Percentiles rank a stretch among this genome's conserved stretches.
Evolutionary conservation across 1,139 yeast species (phyloP).

Genomic region (Candida sojae): DNA sequence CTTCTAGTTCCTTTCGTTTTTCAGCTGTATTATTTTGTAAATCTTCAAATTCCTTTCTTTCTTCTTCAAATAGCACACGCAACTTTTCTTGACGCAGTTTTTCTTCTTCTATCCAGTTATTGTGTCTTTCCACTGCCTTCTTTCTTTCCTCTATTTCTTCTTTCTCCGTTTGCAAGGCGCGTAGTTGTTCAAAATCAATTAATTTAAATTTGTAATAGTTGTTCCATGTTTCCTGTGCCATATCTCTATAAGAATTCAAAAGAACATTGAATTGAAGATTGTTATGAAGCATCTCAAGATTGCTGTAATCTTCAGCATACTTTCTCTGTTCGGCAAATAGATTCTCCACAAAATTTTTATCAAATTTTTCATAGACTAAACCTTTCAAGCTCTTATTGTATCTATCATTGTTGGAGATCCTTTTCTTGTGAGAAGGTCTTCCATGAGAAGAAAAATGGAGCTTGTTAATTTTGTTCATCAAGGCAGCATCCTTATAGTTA

Average conservation of each 20-base stretch:
- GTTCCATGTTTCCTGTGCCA: conserved; percentile 43
- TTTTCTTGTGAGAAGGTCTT: conserved; percentile 17
- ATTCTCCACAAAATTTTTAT: conserved; percentile 32
- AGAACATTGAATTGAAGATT: conserved; percentile 44
- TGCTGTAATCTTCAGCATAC: conserved; percentile 39
- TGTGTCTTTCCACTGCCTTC: conserved; percentile 10
- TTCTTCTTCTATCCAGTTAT: conserved; percentile 22
- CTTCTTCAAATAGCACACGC: conserved; percentile 12
- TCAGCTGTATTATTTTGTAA: conserved; percentile 15
- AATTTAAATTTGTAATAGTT: conserved; percentile 40
- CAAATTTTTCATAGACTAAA: conserved; percentile 36
- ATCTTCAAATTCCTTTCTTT: conserved; percentile 16
- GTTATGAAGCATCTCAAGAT: conserved; percentile 48
- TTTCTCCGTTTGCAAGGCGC: conserved; percentile 22
- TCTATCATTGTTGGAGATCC: conserved; percentile 20
- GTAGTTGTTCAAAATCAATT: conserved; percentile 42
- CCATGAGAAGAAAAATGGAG: conserved; percentile 24
- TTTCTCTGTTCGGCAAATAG: conserved; percentile 30
- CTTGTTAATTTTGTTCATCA: conserved; percentile 41
- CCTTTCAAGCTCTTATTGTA: conserved; percentile 37
- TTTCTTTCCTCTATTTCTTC: conserved; percentile 14
- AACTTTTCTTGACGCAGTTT: conserved; percentile 21
- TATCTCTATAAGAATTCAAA: conserved; percentile 42
- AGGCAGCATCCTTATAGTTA: conserved; percentile 47
- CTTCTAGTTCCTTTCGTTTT: conserved; percentile 14